Base-by-base conservation (phyloP, 1,284 basidiomycete genomes). In the Apiotrichum mycotoxinovorans region DNA sequence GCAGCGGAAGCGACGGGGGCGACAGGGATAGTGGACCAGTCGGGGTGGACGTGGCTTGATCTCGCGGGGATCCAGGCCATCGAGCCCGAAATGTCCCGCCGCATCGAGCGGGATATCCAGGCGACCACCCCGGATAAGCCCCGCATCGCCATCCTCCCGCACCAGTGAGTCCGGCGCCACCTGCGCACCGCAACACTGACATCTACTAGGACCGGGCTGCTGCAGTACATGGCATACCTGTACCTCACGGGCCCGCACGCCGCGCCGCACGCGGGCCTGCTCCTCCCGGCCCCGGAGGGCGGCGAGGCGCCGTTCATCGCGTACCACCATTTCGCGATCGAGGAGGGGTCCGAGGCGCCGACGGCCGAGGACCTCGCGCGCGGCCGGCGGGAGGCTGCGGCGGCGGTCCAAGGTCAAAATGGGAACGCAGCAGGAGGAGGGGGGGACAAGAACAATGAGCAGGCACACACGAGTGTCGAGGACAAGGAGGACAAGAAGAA, bases 31-130 rank as follows among this genome's bases (percentile, higher is more conserved):
- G n/a, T n/a, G 27, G 26, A n/a, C 33, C 33, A 25, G 9, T 5
- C 5, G 30, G 30, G 41, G 50, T 17, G 41, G 12, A 15, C 52
- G 41, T 57, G 51, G 56, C 23, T 57, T 20, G 22, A 41, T 20
- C 1, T 9, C 2, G 17, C 11, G 7, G 56, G 22, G 7, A n/a
- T 49, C 15, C 20, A 4, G 0, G 22, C 4, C 0, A 15, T 57
- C 27, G 44, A 57, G 40, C 22, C 33, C 15, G 50, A 52, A 26
- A 41, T 46, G 26, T 44, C 5, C 11, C 8, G 38, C 26, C 27
- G 45, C 2, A 40, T 57, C 10, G 22, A 15, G 33, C 45, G 42
- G 11, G 47, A 40, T 12, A 7, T 3, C 27, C 5, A 23, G 11
- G 0, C 33, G 18, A 15, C 45, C 45, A 51, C 42, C n/a, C 20